phyloP scores from a whole-genome alignment of 345 rosid species.

The Stellera chamaejasme region DNA sequence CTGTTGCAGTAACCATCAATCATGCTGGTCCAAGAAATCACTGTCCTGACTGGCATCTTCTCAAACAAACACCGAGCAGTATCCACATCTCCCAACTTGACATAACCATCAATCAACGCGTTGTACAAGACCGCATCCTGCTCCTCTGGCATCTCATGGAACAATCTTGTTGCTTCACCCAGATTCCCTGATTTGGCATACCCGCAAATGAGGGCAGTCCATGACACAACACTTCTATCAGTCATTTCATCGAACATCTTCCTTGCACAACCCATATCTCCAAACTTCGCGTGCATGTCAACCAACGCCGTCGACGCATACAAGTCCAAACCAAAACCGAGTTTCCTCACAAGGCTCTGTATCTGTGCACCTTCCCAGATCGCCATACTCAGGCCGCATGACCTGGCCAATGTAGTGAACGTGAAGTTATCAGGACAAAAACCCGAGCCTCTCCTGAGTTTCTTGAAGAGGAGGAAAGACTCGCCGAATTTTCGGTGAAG shows the following conservation, averaged over 20 bases:
- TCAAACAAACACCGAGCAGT: conserved; percentile 49
- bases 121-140: conserved; percentile 47
- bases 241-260: conserved; percentile 60
- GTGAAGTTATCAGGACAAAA: conserved; percentile 56
- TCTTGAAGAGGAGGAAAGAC: conserved; percentile 37
- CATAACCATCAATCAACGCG: conserved; percentile 60
- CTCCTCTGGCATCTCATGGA: conserved; percentile 43
- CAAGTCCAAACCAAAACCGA: conserved; percentile 49
- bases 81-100: conserved; percentile 52
- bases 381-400: conserved; percentile 30
- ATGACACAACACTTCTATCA: conserved; percentile 49
- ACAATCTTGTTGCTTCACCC: conserved; percentile 36
- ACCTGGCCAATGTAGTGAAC: conserved; percentile 47
- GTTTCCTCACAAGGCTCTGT: conserved; percentile 42
- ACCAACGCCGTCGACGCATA: conserved; percentile 59
- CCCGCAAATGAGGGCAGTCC: conserved; percentile 72
- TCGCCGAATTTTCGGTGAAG: conserved; percentile 27
- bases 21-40: conserved; percentile 73
- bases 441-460: conserved; percentile 31
- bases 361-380: conserved; percentile 44
- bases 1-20: conserved; percentile 52
- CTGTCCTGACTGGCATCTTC: conserved; percentile 44
- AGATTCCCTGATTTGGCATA: conserved; percentile 44
- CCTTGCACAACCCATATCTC: conserved; percentile 33
- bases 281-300: conserved; percentile 61